Base-by-base conservation (phyloP, 352 stramenopile species). In the Globisporangium parvum region DNA sequence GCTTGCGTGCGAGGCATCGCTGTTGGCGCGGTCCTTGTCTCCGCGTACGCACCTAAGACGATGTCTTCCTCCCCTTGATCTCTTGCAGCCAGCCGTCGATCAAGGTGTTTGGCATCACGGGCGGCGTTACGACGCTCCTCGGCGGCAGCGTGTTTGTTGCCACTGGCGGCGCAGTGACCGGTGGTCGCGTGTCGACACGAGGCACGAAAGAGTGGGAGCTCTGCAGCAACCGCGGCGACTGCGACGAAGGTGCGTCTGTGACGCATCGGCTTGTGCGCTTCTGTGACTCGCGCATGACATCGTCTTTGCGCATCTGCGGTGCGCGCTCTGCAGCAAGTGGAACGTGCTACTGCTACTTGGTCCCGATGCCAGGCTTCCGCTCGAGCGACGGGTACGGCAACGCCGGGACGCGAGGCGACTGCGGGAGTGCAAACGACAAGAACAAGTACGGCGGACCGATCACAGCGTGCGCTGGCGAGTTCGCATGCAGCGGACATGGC, bases 151-250 rank as follows among this genome's bases (percentile, higher is more conserved):
- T 90, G 10, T 71, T 85, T 23, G 75, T 72, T 20, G 63, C 66
- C 3, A 67, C 73, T 12, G 71, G 66, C 12, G 74, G 82, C 6
- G 67, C 51, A 1, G 56, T 71, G 9, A 56, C 91, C n/a, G 72
- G 63, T 18, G 67, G 66, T 6, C 56, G 59, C 59, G 51, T 85
- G 17, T 81, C 72, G 9, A 54, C 93, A 8, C 70, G 67, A 60
- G 89, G 90, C 17, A 96, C 80, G 1, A 97, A 97, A 54, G 92
- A 98, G 35, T 91, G 85, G 73, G 77, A 74, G 11, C 57, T 80
- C 21, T 98, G 92, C 69, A 93, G 85, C 53, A 95, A 95, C 49
- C 80, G 91, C 35, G 92, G 92, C 14, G 63, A 83, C 24, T 98
- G 92, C 56, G 85, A 96, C 47, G 67, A 74, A 26, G 60, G 67